Evolutionary conservation across 441 rosid species (phyloP), one percentile per base, ranked within the genome.

Genomic region (Monsonia emarginata): DNA sequence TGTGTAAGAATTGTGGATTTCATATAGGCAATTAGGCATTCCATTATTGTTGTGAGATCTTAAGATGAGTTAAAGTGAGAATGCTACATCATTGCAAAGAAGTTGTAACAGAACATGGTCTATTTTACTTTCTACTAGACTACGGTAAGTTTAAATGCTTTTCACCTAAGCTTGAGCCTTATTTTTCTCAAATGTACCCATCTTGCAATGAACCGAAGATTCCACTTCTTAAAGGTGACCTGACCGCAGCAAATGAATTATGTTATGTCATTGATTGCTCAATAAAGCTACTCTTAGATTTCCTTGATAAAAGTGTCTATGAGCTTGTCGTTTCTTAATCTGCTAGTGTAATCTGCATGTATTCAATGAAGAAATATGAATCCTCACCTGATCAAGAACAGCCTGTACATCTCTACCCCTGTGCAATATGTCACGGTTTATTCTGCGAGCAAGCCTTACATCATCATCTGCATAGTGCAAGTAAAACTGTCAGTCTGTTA

Each of bases 391-490:
- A 79, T 87, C 96, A 76, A 91, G 97, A 66, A 91, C 96, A 72
- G 96, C 87, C 74, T 81, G 75, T 68, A 91, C 72, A 72, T 89
- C 97, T 78, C 97, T 80, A 65, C 96, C 95, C 86, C 96, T 86
- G 81, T 87, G 87, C 77, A 87, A 88, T 0, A 88, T 91, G 75
- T 89, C 97, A 74, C 96, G 89, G 65, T 89, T 82, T 77, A 91
- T 89, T 83, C 97, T 84, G 27, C 96, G 91, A 78, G 96, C 92
- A 80, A 91, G 95, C 83, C 97, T 87, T 76, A 91, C 97, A 80
- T 91, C 97, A 69, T 95, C 96, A 89, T 91, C 97, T 50, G 11
- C 24, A 50, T 19, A 21, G 25, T 50, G 7, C 57, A 50, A 19
- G 25, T 21, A 9, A 21, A 8, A 26, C 21, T 50, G 57, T 8